Base-by-base conservation (phyloP, 306 rosid genomes). In the Acmispon strigosus region DNA sequence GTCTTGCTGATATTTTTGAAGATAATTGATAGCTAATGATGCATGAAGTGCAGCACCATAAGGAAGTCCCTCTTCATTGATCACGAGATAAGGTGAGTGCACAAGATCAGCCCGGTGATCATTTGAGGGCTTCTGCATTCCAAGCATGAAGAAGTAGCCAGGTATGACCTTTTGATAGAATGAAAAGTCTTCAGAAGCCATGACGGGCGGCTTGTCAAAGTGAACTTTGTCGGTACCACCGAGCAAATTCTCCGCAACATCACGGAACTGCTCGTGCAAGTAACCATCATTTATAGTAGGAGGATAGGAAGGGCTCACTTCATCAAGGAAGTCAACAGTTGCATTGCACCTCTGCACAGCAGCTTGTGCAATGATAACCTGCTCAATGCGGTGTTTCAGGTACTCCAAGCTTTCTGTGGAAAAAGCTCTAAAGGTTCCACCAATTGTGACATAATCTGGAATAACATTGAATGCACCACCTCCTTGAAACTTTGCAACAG, bases 1-100 rank as follows among this genome's bases (percentile, higher is more conserved):
- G 29, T 75, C 75, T 49, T 69, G 72, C 41, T 73, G 86, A 73
- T 76, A 47, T 36, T 82, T 76, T 15, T 67, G 79, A 76, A 92
- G 90, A 78, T 82, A 90, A 50, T 69, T 85, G 32, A 79, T 50
- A 49, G 96, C 96, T 51, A 92, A 63, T 29, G 94, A 85, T 58
- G 98, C 98, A 63, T 90, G 97, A 78, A 93, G 90, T 19, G 98
- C 94, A 72, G 97, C 96, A 1, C 96, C 97, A 47, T 82, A 87
- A 57, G 92, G 86, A 44, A 90, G 79, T 44, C 70, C 90, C 32
- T 84, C 96, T 86, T 90, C 98, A 3, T 88, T 88, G 81, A 88
- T 49, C 45, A 63, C 55, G 83, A 85, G 84, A 84, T 79, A 47
- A 2, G 96, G 87, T 1, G 96, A 88, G 81, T 93, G 98, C 4